Evolutionary conservation across 2,329 filamentous ascomycete species (phyloP).

Genomic region (Beauveria caledonica): DNA sequence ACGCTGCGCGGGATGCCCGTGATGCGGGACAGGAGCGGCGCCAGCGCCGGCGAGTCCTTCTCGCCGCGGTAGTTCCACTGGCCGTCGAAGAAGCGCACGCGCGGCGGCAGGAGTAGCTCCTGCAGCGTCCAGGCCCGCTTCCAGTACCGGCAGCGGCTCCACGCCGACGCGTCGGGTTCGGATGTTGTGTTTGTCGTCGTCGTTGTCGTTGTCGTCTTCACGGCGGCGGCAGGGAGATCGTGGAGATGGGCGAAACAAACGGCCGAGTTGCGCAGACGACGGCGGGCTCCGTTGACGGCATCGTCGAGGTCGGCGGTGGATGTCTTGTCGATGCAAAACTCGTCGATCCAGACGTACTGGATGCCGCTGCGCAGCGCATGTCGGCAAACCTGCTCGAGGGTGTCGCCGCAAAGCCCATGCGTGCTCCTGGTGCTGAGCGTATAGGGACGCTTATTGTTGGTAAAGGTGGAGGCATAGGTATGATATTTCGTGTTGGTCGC

Average conservation of each 20-base stretch:
- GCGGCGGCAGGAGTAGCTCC: conserved; percentile 3
- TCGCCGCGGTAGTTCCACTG: conserved; percentile 4
- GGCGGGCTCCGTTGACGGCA: conserved; percentile 5
- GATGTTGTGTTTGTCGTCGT: background rate
- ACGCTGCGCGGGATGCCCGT: conserved; percentile 5
- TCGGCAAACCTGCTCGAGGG: background rate
- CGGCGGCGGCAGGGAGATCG: background rate
- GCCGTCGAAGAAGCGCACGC: conserved; percentile 7
- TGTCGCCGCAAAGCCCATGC: background rate
- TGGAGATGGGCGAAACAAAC: conserved; percentile 4
- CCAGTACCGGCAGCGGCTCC: conserved; percentile 7
- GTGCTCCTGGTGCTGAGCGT: background rate
- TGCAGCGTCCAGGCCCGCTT: conserved; percentile 7
- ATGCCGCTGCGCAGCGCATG: background rate
- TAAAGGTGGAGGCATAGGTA: too few relatives aligned
- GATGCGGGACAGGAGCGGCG: background rate
- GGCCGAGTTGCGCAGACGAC: background rate
- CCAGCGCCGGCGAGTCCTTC: conserved; percentile 1
- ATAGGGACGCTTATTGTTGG: background rate
- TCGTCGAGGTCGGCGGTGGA: conserved; percentile 6
- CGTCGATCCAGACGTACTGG: conserved; percentile 8
- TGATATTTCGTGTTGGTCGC: background rate
- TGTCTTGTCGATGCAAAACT: conserved; percentile 5
- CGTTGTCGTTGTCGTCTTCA: background rate
- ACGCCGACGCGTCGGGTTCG: background rate